These are phyloP conservation scores for Phaffomyces thermotolerans DNA, from an alignment of 805 yeast species.

Conservation along the genomic window DNA sequence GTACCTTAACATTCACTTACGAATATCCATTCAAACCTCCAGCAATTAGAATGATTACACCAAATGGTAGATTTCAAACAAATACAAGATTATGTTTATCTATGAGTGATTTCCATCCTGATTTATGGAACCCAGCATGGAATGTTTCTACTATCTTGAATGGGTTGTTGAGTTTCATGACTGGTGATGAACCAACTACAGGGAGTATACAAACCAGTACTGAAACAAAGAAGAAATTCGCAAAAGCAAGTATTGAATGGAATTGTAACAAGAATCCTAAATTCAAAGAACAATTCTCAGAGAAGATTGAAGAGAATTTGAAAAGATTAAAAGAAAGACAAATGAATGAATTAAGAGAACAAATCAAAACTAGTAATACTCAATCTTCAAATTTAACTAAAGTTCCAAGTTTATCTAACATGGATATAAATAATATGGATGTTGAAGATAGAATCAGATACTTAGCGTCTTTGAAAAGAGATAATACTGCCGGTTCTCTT, in stretches of 20 bases:
- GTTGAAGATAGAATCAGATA: slow-evolving; percentile 66
- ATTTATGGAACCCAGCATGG: slow-evolving; percentile 97
- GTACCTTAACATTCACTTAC: slow-evolving; percentile 71
- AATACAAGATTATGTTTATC: slow-evolving; percentile 79
- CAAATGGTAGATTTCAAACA: slow-evolving; percentile 79
- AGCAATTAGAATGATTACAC: slow-evolving; percentile 80
- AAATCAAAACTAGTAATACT: background rate
- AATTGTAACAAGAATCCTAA: slow-evolving; percentile 47
- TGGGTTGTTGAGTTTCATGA: slow-evolving; percentile 88
- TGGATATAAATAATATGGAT: slow-evolving; percentile 31
- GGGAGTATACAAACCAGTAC: slow-evolving; percentile 71
- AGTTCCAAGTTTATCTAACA: slow-evolving; percentile 11
- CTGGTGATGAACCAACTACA: slow-evolving; percentile 76
- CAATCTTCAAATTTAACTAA: background rate
- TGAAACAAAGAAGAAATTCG: slow-evolving; percentile 46
- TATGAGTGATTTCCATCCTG: slow-evolving; percentile 95
- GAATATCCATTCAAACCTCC: slow-evolving; percentile 94
- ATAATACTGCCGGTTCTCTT: background rate
- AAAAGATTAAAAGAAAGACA: slow-evolving; percentile 21
- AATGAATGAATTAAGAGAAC: slow-evolving; percentile 2
- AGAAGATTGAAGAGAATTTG: slow-evolving; percentile 37
- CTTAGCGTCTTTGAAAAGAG: slow-evolving; percentile 18
- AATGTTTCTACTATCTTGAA: slow-evolving; percentile 81
- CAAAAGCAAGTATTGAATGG: slow-evolving; percentile 54
- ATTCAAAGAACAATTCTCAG: slow-evolving; percentile 64